Evolutionary conservation across 345 rosid species (phyloP), one percentile per base, ranked within the genome.

Genomic region (Eucalyptus fibrosa): DNA sequence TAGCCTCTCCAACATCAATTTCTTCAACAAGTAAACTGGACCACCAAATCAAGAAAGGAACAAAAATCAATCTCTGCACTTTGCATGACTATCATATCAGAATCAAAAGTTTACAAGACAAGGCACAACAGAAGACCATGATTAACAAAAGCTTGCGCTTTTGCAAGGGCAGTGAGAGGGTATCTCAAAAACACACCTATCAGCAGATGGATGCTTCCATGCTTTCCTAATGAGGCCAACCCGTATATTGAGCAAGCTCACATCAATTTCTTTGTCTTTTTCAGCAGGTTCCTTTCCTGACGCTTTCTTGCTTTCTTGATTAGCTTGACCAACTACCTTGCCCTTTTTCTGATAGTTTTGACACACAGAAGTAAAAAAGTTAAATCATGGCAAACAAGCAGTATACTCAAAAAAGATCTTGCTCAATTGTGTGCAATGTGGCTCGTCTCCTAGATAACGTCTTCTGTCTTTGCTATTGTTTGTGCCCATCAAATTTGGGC

Each of bases 201-300:
- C 99, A 14, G 99, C 99, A 26, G 99, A 97, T 23, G 99, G 99
- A 92, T 98, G 99, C 90, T 98, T 98, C 98, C 97, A 95, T 88
- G 98, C 97, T 92, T 97, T 97, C 91, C 96, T 93, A 88, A 97
- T 95, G 59, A 95, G 95, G 88, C 99, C 99, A 90, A 98, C 99
- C 91, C 94, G 98, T 88, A 96, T 92, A 90, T 96, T 96, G 87
- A 97, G 94, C 93, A 97, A 93, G 90, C 99, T 96, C 88, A 97
- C 98, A 92, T 97, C 95, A 87, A 98, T 91, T 92, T 97, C 99
- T 89, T 88, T 92, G 62, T 96, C 99, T 92, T 95, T 95, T 32
- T 93, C 97, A 90, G 90, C 91, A 90, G 95, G 92, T 92, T 90
- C 97, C 88, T 91, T 26, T 89, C 91, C 94, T 40, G 95, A 90